Base-by-base conservation (phyloP, 352 stramenopile genomes). In the Phytophthora brassicae region DNA sequence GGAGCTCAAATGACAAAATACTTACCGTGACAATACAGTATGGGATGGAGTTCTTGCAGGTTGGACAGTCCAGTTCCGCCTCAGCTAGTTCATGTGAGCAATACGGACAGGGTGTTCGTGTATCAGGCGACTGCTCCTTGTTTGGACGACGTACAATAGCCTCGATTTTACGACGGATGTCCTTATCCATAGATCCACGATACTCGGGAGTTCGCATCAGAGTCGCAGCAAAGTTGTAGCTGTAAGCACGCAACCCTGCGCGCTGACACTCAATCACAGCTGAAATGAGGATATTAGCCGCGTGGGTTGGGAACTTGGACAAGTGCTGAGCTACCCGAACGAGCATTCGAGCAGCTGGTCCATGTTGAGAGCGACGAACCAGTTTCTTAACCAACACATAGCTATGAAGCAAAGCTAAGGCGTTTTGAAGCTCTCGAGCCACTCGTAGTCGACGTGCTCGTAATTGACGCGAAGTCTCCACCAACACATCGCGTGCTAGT, bases 381-480 rank as follows among this genome's bases (percentile, higher is more conserved):
- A 97, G 82, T 60, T 96, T 97, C 72, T 98, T 98, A 35, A 97
- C 94, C 23, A 98, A 56, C 31, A 96, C 76, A 69, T 98, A 98
- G 67, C 84, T 96, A 74, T 98, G 94, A 20, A 98, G 67, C n/a
- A 98, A 74, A 52, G 95, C 81, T 28, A 98, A 86, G 17, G 80
- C 79, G 14, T 81, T 70, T 54, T 89, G 76, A n/a, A 98, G 73
- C 28, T 93, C 82, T 60, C 96, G 90, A 36, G 79, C 84, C 20
- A 98, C 89, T 52, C 93, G 85, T 47, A 97, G 88, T 26, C 89
- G 80, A 64, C 95, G 83, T n/a, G 76, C 66, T 52, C 89, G 68
- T 6, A 98, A 74, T 64, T 98, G 79, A 22, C 82, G 76, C 17
- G 96, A 90, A 4, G 87, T 97, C 64, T 98, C 88, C 31, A 94